Evolutionary conservation across 2,329 filamentous ascomycete species (phyloP).

Genomic region (Phialophora verrucosa): DNA sequence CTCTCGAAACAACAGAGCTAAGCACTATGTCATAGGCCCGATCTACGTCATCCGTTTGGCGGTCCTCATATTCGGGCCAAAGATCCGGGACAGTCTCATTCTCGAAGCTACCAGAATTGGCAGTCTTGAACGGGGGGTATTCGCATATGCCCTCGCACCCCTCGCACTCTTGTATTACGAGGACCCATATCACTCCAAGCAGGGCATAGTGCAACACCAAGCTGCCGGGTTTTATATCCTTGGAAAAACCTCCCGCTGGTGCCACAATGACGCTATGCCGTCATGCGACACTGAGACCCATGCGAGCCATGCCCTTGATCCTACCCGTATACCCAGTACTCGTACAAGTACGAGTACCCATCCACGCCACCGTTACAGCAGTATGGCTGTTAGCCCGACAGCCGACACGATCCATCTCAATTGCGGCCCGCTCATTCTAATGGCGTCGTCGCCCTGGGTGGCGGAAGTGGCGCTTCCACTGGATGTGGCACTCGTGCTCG

Average conservation of each 20-base stretch:
- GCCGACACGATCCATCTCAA: neutral
- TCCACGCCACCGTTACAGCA: constrained; percentile 23
- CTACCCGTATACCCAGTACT: too few relatives aligned
- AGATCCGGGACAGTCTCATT: neutral
- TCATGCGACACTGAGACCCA: neutral
- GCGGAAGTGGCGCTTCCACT: neutral
- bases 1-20: neutral
- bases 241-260: neutral
- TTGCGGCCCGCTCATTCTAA: neutral
- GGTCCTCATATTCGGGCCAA: neutral
- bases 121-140: neutral
- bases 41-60: neutral
- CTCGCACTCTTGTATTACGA: too few relatives aligned
- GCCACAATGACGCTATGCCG: neutral
- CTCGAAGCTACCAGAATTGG: neutral
- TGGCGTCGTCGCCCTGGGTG: neutral
- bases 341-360: constrained; percentile 1
- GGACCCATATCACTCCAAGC: neutral
- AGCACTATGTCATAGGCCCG: neutral
- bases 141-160: neutral
- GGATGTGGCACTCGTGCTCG: neutral
- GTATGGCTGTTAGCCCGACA: constrained; percentile 9
- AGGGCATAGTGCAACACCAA: neutral
- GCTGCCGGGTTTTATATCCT: too few relatives aligned
- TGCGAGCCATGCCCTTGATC: neutral